phyloP scores from a whole-genome alignment of 1,139 yeast species.

The Pichiaceae sp. region DNA sequence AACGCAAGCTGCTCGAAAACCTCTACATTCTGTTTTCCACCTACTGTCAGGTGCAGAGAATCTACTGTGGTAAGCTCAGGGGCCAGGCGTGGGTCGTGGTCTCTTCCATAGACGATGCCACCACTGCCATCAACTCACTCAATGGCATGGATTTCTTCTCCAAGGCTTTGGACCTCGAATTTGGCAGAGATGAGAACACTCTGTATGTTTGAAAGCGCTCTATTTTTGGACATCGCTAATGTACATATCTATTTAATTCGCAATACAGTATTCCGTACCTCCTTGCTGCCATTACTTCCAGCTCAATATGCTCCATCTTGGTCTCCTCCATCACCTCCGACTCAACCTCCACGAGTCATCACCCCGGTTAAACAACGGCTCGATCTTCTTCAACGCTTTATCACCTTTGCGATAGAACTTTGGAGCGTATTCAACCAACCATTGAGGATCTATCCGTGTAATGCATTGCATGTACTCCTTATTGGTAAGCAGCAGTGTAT shows the following conservation, averaged over 20 bases:
- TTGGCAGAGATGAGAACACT: conserved; percentile 27
- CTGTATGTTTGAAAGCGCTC: too few species aligned
- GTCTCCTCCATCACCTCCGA: too few species aligned
- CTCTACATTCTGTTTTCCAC: conserved; percentile 57
- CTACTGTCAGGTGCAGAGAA: conserved; percentile 59
- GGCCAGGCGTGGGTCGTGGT: conserved; percentile 76
- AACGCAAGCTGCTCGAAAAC: conserved; percentile 38
- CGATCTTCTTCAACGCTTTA: conserved; percentile 31
- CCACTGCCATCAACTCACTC: conserved; percentile 38
- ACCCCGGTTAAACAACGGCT: conserved; percentile 41
- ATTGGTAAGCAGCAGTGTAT: conserved; percentile 71
- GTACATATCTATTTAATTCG: too few species aligned
- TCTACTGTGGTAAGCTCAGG: conserved; percentile 45
- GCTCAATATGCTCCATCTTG: too few species aligned
- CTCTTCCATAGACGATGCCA: conserved; percentile 41
- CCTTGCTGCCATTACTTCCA: not conserved
- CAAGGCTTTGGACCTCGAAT: conserved; percentile 42
- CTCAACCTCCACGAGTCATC: conserved; percentile 30
- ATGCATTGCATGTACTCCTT: conserved; percentile 91
- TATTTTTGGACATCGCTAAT: not conserved
- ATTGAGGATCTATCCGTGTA: conserved; percentile 70
- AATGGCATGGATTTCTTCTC: conserved; percentile 48
- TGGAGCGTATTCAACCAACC: conserved; percentile 86
- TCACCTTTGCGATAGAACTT: conserved; percentile 56
- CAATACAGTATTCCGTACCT: not conserved